A percentile compares a stretch with the other conserved stretches of the same genome.
Conservation (phyloP, 441 rosid species). For the Gossypium trilobum region DNA sequence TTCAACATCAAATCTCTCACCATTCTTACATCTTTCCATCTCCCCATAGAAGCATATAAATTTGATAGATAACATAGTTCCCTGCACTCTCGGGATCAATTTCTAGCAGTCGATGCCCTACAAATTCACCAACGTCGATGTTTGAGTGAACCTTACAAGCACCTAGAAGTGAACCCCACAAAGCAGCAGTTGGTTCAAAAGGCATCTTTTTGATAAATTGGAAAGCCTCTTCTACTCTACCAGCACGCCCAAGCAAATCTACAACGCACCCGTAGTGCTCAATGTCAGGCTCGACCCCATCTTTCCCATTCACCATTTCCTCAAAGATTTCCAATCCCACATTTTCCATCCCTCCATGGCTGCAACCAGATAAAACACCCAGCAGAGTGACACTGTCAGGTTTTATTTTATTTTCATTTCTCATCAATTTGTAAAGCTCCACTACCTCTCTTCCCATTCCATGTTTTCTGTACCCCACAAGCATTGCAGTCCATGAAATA, state of each 20-base stretch:
- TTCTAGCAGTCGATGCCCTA: constrained; percentile 41
- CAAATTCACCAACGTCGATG: constrained; percentile 45
- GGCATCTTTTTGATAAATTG: constrained; percentile 45
- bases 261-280: constrained; percentile 59
- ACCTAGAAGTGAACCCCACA: constrained; percentile 56
- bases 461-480: constrained; percentile 58
- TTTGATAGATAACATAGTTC: constrained; percentile 58
- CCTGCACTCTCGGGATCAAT: constrained; percentile 61
- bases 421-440: constrained; percentile 46
- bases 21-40: constrained; percentile 56
- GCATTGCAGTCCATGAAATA: constrained; percentile 57
- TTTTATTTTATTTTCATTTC: constrained; percentile 38
- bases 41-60: constrained; percentile 53
- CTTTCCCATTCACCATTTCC: constrained; percentile 31
- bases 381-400: constrained; percentile 48
- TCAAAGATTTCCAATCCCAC: constrained; percentile 41
- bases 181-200: constrained; percentile 46
- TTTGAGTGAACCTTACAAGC: constrained; percentile 57
- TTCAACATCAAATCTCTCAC: constrained; percentile 44
- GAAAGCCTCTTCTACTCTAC: constrained; percentile 48
- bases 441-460: constrained; percentile 49
- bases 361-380: constrained; percentile 60
- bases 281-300: constrained; percentile 36
- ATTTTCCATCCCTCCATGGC: constrained; percentile 63
- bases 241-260: constrained; percentile 66